Base-by-base conservation (phyloP, 345 rosid genomes). In the Sapria himalayana region DNA sequence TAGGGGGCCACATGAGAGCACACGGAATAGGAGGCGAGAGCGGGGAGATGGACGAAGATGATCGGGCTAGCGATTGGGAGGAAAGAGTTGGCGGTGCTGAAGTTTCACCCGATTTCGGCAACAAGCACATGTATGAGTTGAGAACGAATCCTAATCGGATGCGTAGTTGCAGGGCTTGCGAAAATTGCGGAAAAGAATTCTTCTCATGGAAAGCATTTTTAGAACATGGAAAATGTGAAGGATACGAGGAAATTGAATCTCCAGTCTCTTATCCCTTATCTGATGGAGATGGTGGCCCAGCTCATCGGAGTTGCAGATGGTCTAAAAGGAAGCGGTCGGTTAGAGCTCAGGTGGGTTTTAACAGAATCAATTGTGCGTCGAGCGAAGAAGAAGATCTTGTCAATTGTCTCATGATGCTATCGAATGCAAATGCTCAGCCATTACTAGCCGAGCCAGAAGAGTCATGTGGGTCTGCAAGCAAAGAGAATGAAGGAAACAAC, bases 381-480 rank as follows among this genome's bases (percentile, higher is more conserved):
- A 79, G 64, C 48, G 99, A 91, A 59, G 95, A 91, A 19, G 95
- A 84, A 49, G 99, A 91, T 66, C 73, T 91, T 3, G 99, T 95
- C 21, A 84, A 74, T 55, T 84, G 93, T 42, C 72, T 91, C 11
- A 72, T 91, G 56, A 67, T 91, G 93, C 48, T 91, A 54, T 80
- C 95, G 10, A 91, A 77, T 45, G 76, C 81, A 14, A 59, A 58
- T 33, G 73, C 61, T n/a, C 84, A 69, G 33, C 72, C 70, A 4
- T 47, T 58, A 3, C 19, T 17, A 19, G 61, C 66, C 4, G 73
- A 67, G 57, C 70, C 71, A 0, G 84, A 73, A 40, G 92, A 76
- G 34, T 78, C 95, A 0, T 74, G 85, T 34, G 72, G 80, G 2
- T 71, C 74, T 0, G 84, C 76, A 0, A 73, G 78, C 43, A 73